Base-by-base conservation (phyloP, 495 filamentous ascomycete species). In the Penicillium salamii region DNA sequence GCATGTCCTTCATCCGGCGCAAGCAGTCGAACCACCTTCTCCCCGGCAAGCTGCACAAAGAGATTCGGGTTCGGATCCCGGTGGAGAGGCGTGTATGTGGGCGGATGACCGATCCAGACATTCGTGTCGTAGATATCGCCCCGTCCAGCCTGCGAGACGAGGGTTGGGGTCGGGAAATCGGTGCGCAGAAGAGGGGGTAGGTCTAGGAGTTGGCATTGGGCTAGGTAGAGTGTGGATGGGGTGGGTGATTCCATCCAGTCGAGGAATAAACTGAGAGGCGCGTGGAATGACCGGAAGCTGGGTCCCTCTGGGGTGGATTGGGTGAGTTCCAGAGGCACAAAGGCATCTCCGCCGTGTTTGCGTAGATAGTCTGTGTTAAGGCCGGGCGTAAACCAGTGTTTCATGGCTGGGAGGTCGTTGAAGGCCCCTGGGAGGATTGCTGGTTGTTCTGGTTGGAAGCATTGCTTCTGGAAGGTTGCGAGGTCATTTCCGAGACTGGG, bases 1-100 rank as follows among this genome's bases (percentile, higher is more conserved):
- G 53, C 52, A 21, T 69, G 60, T 3, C 93, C 92, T 8, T 69
- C 62, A 1, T 58, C 52, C 0, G 91, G 90, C 11, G 73, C 58
- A 32, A 88, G 71, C 9, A 97, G 53, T n/a, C 91, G 71, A 34
- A 96, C 77, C 1, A 70, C 62, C 61, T 98, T 98, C 53, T 57
- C 65, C 3, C 90, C 83, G 5, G 81, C 79, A 14, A 98, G 65
- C 66, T 98, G 93, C 31, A 88, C 80, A 64, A 97, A 96, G 0
- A 96, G 59, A 61, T 98, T 98, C 7, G 89, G 90, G 56, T 98
- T 98, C 0, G 93, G 93, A 60, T 98, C 93, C 17, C 84, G 77
- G 68, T 98, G 93, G 8, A 95, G 76, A 6, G 93, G 90, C 0
- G 93, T 97, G 58, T 86, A 87, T 0, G 91, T 97, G 1, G 89